Evolutionary conservation across 1,139 yeast species (phyloP), one percentile per base, ranked within the genome.

Genomic region (Debaryomyces robertsiae): DNA sequence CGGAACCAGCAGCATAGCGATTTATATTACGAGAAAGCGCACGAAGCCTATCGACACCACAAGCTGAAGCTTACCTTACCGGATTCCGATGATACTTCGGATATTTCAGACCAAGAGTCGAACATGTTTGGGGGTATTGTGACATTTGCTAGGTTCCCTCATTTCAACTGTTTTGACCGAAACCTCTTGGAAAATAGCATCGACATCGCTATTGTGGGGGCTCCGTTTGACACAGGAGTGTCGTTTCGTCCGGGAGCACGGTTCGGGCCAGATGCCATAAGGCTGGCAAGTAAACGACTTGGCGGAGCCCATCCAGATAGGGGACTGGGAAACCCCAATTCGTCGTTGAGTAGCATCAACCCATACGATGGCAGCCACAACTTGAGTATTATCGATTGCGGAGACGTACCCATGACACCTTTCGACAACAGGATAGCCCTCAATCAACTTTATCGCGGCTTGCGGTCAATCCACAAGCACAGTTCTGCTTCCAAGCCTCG

Each of bases 331-430:
- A 55, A 54, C 17, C 67, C 67, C 1, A 49, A 57, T 49, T 46
- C 54, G 13, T 51, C 51, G 19, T 49, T 55, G 38, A 43, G 52
- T 6, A 49, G 51, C 30, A 46, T 54, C 2, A 54, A 64, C 41
- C 69, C 69, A 1, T 62, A 60, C 40, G 57, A 59, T 30, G 30
- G 38, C 2, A 52, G 59, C 27, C 74, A 67, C 46, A 67, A 69
- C 45, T 57, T 58, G 19, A 48, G 66, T 5, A 61, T 70, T 19
- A 65, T 77, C 3, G 82, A 77, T 49, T 77, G 82, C 55, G 82
- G 82, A 5, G 82, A 77, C 52, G 74, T 77, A 9, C 75, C 80
- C 16, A 69, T 77, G 75, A 70, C 75, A 1, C 81, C 82, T 11
- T 76, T 76, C 47, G 82, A 77, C 47, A 75, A 77, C 50, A 51